A percentile compares a stretch with the other conserved stretches of the same genome.
phyloP scores from a whole-genome alignment of 495 filamentous ascomycete species.

The Gamarada debralockiae region DNA sequence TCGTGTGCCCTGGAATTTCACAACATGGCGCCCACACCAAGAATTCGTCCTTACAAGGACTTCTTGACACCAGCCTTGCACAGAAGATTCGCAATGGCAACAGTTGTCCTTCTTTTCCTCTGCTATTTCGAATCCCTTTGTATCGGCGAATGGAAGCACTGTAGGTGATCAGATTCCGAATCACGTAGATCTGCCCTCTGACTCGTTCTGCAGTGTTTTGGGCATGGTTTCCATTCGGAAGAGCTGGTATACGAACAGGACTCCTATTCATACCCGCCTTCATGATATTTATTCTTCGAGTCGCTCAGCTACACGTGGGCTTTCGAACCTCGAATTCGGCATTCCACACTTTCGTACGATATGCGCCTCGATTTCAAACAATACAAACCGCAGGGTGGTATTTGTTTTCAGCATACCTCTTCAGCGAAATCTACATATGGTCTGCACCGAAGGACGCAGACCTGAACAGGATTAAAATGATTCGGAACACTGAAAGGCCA shows the following conservation, averaged over 20 bases:
- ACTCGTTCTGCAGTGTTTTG: constrained; percentile 58
- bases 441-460: constrained; percentile 60
- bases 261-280: constrained; percentile 73
- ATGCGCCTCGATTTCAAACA: constrained; percentile 52
- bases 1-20: neutral
- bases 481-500: constrained; percentile 59
- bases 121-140: constrained; percentile 73
- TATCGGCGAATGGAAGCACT: constrained; percentile 65
- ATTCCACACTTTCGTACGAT: constrained; percentile 55
- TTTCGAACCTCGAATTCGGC: constrained; percentile 65
- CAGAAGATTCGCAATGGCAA: constrained; percentile 75
- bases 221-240: constrained; percentile 81
- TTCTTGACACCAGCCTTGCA: constrained; percentile 89
- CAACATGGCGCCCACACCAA: constrained; percentile 19
- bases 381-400: constrained; percentile 69
- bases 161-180: constrained; percentile 33
- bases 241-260: constrained; percentile 67
- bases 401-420: constrained; percentile 73
- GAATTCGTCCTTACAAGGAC: constrained; percentile 49
- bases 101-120: constrained; percentile 56
- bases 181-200: constrained; percentile 9
- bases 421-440: constrained; percentile 79
- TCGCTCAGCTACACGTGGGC: constrained; percentile 78
- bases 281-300: constrained; percentile 67
- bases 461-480: constrained; percentile 65